These are phyloP conservation scores for Esteya vermicola DNA, from an alignment of 2,329 filamentous ascomycete genomes.

Conservation along the genomic window DNA sequence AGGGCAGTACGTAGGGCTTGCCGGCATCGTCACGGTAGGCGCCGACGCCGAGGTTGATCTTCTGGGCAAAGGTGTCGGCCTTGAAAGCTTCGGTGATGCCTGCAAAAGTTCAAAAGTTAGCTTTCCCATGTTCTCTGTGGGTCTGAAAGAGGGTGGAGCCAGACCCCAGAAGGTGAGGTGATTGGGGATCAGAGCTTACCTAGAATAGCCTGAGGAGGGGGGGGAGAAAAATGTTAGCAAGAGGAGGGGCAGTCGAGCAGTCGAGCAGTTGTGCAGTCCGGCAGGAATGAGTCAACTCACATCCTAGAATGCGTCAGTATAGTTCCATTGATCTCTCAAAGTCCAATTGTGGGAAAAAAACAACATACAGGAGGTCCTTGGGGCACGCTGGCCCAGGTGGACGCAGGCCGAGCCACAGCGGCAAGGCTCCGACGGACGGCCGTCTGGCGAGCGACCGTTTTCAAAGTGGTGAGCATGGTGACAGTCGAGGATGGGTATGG, in stretches of 20 bases:
- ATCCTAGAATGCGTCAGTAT: not conserved
- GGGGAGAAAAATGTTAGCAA: not conserved
- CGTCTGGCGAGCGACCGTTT: constrained; percentile 36
- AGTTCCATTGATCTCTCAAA: not conserved
- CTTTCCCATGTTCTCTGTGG: no score
- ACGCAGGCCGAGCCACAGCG: constrained; percentile 42
- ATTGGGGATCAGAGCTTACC: constrained; percentile 29
- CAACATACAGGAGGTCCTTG: constrained; percentile 82
- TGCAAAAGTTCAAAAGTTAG: constrained; percentile 17
- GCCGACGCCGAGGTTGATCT: constrained; percentile 97
- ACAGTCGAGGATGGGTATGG: not conserved
- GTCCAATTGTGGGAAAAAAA: no score
- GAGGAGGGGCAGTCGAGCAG: not conserved
- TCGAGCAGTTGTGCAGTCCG: no score
- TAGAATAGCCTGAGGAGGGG: constrained; percentile 51
- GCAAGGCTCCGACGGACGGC: constrained; percentile 23
- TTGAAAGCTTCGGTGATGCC: constrained; percentile 98
- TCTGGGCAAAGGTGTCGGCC: constrained; percentile 81
- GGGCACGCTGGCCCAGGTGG: constrained; percentile 80
- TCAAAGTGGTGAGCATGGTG: constrained; percentile 43
- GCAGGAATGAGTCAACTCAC: not conserved
- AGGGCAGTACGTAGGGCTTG: constrained; percentile 95
- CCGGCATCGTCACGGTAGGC: constrained; percentile 97
- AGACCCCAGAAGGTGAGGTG: no score
- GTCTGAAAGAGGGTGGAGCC: constrained; percentile 1